Percentiles rank a stretch among this genome's conserved stretches.
phyloP scores from a whole-genome alignment of 768 basidiomycete species.

The Boletus rufocinnamomeus region DNA sequence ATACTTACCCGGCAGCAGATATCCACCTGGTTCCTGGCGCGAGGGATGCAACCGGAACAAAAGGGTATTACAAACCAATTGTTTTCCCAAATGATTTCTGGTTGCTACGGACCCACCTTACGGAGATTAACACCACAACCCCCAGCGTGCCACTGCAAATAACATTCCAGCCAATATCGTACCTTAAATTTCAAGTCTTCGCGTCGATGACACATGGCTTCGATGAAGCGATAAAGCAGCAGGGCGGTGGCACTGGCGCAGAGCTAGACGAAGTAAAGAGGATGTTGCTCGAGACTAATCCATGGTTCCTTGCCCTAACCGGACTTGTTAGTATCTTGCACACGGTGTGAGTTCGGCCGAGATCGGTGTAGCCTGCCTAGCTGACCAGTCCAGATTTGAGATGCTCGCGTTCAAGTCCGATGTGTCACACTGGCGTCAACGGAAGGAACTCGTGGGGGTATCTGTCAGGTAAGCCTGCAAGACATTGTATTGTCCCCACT shows the following conservation, averaged over 20 bases:
- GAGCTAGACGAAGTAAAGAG: slow-evolving; percentile 96
- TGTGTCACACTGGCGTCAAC: slow-evolving; percentile 93
- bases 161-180: slow-evolving; percentile 82
- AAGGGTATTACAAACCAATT: slow-evolving; percentile 82
- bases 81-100: slow-evolving; percentile 96
- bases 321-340: slow-evolving; percentile 88
- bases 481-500: slow-evolving; percentile 9
- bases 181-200: slow-evolving; percentile 85
- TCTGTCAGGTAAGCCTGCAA: slow-evolving; percentile 70
- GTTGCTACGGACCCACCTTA: slow-evolving; percentile 79
- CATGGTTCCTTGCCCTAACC: slow-evolving; percentile 85
- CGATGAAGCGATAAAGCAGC: slow-evolving; percentile 79
- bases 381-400: slow-evolving; percentile 65
- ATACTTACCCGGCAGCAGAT: slow-evolving; percentile 45
- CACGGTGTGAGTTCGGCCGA: slow-evolving; percentile 60
- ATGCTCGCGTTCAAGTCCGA: slow-evolving; percentile 96
- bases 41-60: slow-evolving; percentile 65
- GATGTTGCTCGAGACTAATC: slow-evolving; percentile 87
- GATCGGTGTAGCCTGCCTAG: slow-evolving; percentile 3
- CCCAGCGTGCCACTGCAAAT: slow-evolving; percentile 76
- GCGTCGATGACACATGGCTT: slow-evolving; percentile 85
- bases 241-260: slow-evolving; percentile 57
- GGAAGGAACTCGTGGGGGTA: slow-evolving; percentile 91
- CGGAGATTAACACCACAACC: slow-evolving; percentile 86
- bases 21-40: slow-evolving; percentile 58